A percentile compares a stretch with the other conserved stretches of the same genome.
Evolutionary conservation across 345 rosid genomes (phyloP).

Genomic region (Pugionium cornutum): DNA sequence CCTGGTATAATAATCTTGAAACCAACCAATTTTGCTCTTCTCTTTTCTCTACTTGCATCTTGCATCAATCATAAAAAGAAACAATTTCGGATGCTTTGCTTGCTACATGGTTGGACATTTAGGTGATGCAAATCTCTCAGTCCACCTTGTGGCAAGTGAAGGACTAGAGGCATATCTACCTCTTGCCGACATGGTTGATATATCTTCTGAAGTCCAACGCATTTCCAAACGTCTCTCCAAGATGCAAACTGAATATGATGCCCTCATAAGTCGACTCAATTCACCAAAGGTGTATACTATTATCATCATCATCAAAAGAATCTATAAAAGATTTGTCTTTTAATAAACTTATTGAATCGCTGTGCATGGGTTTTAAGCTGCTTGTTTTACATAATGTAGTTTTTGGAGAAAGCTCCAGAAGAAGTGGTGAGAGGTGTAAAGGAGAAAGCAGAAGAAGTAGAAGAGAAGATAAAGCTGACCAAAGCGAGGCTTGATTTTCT

Average conservation of each 20-base stretch:
- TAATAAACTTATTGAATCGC: not conserved
- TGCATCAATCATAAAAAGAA: conserved; percentile 8
- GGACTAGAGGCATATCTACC: conserved; percentile 98
- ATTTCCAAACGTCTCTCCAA: conserved; percentile 84
- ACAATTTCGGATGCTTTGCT: not conserved
- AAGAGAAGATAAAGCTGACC: conserved; percentile 86
- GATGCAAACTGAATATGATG: conserved; percentile 83
- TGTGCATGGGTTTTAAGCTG: not conserved
- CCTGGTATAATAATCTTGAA: conserved; percentile 53
- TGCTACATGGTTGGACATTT: conserved; percentile 21
- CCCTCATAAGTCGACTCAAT: conserved; percentile 68
- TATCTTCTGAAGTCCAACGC: conserved; percentile 87
- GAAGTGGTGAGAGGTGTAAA: conserved; percentile 74
- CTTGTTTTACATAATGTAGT: conserved; percentile 45
- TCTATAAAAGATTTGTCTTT: not conserved
- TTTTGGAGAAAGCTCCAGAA: conserved; percentile 80
- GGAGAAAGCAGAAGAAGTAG: conserved; percentile 83
- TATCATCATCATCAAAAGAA: conserved; percentile 8
- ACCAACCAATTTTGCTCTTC: not conserved
- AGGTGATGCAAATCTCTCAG: conserved; percentile 80
- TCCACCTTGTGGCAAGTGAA: conserved; percentile 93
- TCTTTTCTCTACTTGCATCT: not conserved
- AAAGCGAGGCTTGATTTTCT: conserved; percentile 75
- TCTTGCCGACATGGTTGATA: conserved; percentile 87
- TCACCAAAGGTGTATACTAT: conserved; percentile 61